Conservation (phyloP, 768 basidiomycete genomes). For the Russula sp. region DNA sequence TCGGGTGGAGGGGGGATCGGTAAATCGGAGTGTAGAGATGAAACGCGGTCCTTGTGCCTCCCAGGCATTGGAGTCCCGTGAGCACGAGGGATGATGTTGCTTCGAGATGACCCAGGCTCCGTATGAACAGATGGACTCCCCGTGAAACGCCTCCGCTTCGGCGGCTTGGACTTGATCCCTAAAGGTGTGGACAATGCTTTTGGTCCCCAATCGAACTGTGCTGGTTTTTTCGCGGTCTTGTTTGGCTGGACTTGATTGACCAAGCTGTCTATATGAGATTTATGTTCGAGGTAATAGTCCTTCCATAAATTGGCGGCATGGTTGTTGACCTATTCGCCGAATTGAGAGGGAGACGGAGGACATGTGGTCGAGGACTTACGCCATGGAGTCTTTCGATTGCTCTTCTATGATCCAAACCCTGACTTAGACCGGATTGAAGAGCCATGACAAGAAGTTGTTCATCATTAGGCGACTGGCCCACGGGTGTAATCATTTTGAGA, state of each 20-base stretch:
- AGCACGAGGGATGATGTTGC: background rate
- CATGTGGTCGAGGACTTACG: slow-evolving; percentile 40
- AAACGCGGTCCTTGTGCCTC: background rate
- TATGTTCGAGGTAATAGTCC: slow-evolving; percentile 75
- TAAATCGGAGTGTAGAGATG: slow-evolving; percentile 38
- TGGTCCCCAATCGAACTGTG: slow-evolving; percentile 12
- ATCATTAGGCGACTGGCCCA: slow-evolving; percentile 48
- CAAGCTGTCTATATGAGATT: slow-evolving; percentile 52
- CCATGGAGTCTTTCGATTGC: slow-evolving; percentile 67
- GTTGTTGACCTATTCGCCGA: slow-evolving; percentile 40
- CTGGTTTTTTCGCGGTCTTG: slow-evolving; percentile 42
- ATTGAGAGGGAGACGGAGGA: slow-evolving; percentile 11
- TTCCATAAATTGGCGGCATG: slow-evolving; percentile 67
- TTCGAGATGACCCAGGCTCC: slow-evolving; percentile 5
- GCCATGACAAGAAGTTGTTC: slow-evolving; percentile 57
- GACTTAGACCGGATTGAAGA: slow-evolving; percentile 39
- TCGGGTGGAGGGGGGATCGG: slow-evolving; percentile 61
- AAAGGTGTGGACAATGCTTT: background rate
- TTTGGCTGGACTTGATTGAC: slow-evolving; percentile 30
- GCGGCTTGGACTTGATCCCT: background rate
- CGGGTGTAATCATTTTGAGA: slow-evolving; percentile 47
- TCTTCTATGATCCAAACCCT: slow-evolving; percentile 54
- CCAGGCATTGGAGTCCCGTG: background rate
- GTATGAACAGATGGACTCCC: background rate
- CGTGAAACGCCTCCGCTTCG: background rate